phyloP scores from a whole-genome alignment of 495 filamentous ascomycete species.

The Penicillium flavigenum region DNA sequence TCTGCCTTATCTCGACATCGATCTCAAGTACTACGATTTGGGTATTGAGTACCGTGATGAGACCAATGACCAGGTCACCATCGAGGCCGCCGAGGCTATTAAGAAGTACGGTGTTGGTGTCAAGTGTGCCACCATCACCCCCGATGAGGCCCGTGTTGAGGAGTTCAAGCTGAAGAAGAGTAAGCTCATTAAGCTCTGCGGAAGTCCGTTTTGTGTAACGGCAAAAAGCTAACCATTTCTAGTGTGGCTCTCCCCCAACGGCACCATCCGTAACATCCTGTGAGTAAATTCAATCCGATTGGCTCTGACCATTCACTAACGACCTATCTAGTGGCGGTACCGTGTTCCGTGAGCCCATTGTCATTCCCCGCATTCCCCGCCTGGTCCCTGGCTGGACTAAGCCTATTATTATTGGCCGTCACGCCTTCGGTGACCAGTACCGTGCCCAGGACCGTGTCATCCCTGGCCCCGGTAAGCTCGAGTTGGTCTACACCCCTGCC shows the following conservation, averaged over 20 bases:
- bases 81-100: conserved; percentile 93
- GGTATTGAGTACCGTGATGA: conserved; percentile 92
- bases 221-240: conserved; percentile 23
- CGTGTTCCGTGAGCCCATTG: conserved; percentile 97
- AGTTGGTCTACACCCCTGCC: conserved; percentile 87
- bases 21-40: conserved; percentile 99
- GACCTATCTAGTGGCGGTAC: conserved; percentile 69
- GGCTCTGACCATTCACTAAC: conserved; percentile 9
- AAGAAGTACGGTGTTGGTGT: conserved; percentile 98
- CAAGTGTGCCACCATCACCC: conserved; percentile 99
- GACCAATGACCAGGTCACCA: conserved; percentile 93
- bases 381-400: conserved; percentile 96
- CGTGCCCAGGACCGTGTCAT: conserved; percentile 87
- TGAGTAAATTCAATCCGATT: conserved; percentile 27
- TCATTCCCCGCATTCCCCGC: conserved; percentile 87
- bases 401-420: conserved; percentile 97
- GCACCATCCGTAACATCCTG: conserved; percentile 93
- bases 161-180: conserved; percentile 99
- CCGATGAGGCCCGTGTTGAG: conserved; percentile 92
- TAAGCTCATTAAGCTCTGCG: conserved; percentile 37
- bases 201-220: not conserved
- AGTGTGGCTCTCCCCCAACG: conserved; percentile 99
- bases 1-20: conserved; percentile 88
- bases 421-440: conserved; percentile 99
- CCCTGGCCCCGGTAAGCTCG: conserved; percentile 77